Base-by-base conservation (phyloP, 345 rosid species). In the Corchorus olitorius region DNA sequence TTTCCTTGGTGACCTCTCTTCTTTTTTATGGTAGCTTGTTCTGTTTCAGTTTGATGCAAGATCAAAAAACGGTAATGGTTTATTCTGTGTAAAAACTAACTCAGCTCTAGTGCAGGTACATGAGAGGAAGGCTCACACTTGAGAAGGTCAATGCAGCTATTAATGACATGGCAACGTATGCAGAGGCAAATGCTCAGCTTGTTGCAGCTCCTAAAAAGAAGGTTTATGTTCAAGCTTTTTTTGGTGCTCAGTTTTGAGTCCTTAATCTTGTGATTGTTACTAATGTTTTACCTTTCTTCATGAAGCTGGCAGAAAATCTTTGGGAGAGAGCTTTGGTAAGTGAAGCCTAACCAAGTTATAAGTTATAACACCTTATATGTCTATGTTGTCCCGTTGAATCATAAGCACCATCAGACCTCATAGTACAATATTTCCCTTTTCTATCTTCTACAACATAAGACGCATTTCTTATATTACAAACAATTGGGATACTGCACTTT, bases 261-360 rank as follows among this genome's bases (percentile, higher is more conserved):
- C 65, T 46, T 56, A 74, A 27, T 15, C 79, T 79, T 54, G 55
- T 60, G 43, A 27, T 15, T 72, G 3, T 54, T 78, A 58, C 81
- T 83, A 59, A 79, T 67, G 37, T 33, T 45, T 22, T 65, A 5
- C 43, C 22, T 74, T 75, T 54, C 60, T 37, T 76, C 64, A 41
- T 76, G 81, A 76, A 93, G 97, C 85, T 95, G 72, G 90, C 91
- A n/a, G 98, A 93, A 78, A 89, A 86, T 74, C 83, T 83, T 13
- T 93, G 93, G 99, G 99, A 95, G 84, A 93, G 84, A 81, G 98
- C 98, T 58, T 78, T 95, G 89, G 97, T 91, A 81, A 86, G 91
- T 82, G 68, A 81, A 70, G 12, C 77, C 77, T 39, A 56, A 52
- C 71, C 53, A 19, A 4, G 58, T 4, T 9, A 8, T 33, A 19